Conservation (phyloP, 1,284 basidiomycete species). For the Irpex sp. region DNA sequence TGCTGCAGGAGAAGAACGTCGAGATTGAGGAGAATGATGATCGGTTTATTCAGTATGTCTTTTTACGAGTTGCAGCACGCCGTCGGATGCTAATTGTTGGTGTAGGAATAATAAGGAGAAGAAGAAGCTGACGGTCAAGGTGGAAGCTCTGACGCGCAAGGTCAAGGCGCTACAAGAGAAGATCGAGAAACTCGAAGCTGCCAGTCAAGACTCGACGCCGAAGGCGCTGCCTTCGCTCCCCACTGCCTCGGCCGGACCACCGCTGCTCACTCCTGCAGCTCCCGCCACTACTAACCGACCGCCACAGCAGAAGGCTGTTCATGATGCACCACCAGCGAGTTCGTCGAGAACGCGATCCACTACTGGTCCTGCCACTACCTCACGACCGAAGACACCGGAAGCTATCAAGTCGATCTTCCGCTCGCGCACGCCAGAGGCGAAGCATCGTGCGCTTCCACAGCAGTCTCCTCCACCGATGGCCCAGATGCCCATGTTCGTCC, state of each 20-base stretch:
- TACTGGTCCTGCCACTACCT: constrained; percentile 35
- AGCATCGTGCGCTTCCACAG: constrained; percentile 8
- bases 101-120: constrained; percentile 68
- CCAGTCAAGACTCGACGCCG: constrained; percentile 26
- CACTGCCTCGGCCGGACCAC: constrained; percentile 12
- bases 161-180: constrained; percentile 65
- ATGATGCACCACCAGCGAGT: constrained; percentile 17
- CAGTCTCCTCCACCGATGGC: constrained; percentile 7
- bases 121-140: constrained; percentile 63
- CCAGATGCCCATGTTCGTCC: neutral
- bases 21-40: constrained; percentile 83
- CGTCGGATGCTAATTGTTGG: neutral
- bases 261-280: neutral
- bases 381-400: constrained; percentile 52
- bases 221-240: constrained; percentile 2
- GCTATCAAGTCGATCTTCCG: constrained; percentile 38
- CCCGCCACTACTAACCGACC: neutral
- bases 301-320: constrained; percentile 17
- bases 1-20: constrained; percentile 59
- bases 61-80: neutral
- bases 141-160: constrained; percentile 65
- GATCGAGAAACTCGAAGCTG: constrained; percentile 35
- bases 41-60: constrained; percentile 64
- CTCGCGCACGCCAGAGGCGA: constrained; percentile 40
- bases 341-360: constrained; percentile 28